Evolutionary conservation across 164 flowering plant genomes (phyloP), one percentile per base, ranked within the genome.

Genomic region (Amborella trichopoda): DNA sequence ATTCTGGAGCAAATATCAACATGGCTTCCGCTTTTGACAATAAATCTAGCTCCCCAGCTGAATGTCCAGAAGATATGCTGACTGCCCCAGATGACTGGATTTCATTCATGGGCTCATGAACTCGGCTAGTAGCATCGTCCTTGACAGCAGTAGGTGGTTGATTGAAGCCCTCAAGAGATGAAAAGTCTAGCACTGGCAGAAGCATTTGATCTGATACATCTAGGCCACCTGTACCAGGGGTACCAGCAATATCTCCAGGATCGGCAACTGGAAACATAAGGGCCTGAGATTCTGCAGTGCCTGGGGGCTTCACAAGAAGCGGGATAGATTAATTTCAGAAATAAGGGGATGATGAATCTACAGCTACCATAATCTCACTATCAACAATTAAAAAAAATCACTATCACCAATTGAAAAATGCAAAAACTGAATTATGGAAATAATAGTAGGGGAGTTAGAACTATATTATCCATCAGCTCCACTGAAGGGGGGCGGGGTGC

Each of bases 1-100:
- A 93, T 67, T 93, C 96, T 14, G 80, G 72, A 68, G 99, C 94
- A 75, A 82, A 82, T 48, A 95, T 74, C 88, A 85, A 68, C 64
- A 74, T 48, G 26, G 95, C 99, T 72, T 93, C 99, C 48, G 76
- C 77, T 68, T 88, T 93, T 5, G 76, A 68, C 25, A 85, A 55
- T 61, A 84, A 81, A 54, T 84, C 84, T 63, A 78, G 81, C 68
- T 82, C 95, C 40, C 76, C 66, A 2, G 60, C 51, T 42, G 71
- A 55, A 46, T 70, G 48, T 23, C 72, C 69, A 21, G 66, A 63
- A 43, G 71, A 49, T 44, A 45, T 48, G 60, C 49, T 66, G 32
- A 39, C 61, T 24, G 64, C 69, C 58, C 50, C 83, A 21, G 83
- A 65, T 25, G 77, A 48, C 48, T 52, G 37, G 30, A 63, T 26